Percentiles rank a stretch among this genome's conserved stretches.
Evolutionary conservation across 495 filamentous ascomycete genomes (phyloP).

Genomic region (Melanomma pulvis-pyrius): DNA sequence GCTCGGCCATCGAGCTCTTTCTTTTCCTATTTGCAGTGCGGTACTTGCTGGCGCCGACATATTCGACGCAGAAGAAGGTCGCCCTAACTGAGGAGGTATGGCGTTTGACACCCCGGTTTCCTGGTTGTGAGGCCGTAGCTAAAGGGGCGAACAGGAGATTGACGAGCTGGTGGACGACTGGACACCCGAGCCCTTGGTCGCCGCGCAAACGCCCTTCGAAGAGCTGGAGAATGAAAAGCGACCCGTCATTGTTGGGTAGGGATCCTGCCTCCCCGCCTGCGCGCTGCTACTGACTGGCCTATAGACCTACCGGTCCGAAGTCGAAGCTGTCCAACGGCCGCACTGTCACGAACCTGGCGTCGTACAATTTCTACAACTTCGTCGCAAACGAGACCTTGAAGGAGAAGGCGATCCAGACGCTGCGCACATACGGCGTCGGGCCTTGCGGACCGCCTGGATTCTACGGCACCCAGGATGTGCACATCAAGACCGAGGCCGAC

Average conservation of each 20-base stretch:
- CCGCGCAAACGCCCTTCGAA: constrained; percentile 69
- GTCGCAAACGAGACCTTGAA: constrained; percentile 88
- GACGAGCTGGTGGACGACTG: constrained; percentile 97
- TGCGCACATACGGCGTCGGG: constrained; percentile 93
- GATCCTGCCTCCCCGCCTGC: neutral
- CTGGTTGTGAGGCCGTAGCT: constrained; percentile 9
- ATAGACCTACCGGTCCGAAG: constrained; percentile 84
- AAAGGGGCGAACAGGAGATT: constrained; percentile 65
- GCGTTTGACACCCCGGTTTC: neutral
- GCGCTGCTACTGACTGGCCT: constrained; percentile 1
- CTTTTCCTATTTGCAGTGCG: constrained; percentile 94
- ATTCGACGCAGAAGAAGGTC: constrained; percentile 83
- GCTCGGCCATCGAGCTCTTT: constrained; percentile 89
- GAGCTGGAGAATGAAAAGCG: constrained; percentile 80
- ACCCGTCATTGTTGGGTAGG: constrained; percentile 84
- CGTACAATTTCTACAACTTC: constrained; percentile 97
- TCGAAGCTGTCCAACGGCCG: constrained; percentile 84
- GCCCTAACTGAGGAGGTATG: constrained; percentile 79
- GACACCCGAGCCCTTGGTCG: constrained; percentile 90
- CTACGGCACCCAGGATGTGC: constrained; percentile 98
- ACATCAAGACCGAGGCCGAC: constrained; percentile 94
- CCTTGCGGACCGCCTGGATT: constrained; percentile 96
- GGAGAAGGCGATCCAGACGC: constrained; percentile 88
- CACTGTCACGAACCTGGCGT: constrained; percentile 88
- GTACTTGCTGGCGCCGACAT: constrained; percentile 87